Conservation (phyloP, 1,139 yeast species). For the Hansenula lynferdii region DNA sequence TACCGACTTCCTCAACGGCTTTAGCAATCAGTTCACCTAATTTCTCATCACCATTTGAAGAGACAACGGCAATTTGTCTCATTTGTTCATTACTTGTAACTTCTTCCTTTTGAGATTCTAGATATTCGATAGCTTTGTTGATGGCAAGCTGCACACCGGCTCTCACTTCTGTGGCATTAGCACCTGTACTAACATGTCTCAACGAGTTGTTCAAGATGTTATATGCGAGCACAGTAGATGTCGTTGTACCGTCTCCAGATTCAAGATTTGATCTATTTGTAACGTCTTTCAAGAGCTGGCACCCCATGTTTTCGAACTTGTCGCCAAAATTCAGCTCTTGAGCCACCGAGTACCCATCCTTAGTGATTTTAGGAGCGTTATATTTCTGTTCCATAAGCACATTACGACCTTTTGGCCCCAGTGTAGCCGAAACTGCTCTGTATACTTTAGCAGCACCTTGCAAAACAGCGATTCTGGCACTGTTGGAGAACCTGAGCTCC, state of each 20-base stretch:
- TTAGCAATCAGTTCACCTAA: constrained; percentile 18
- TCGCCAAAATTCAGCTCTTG: constrained; percentile 16
- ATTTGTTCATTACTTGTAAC: constrained; percentile 18
- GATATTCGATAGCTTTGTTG: constrained; percentile 11
- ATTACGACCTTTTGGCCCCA: constrained; percentile 24
- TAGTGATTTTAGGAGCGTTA: constrained; percentile 22
- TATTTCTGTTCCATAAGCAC: constrained; percentile 22
- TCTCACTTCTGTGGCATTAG: constrained; percentile 20
- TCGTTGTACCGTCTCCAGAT: constrained; percentile 25
- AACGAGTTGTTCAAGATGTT: constrained; percentile 18
- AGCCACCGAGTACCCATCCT: constrained; percentile 23
- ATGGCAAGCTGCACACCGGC: constrained; percentile 19
- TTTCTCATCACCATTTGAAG: constrained; percentile 20
- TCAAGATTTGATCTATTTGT: constrained; percentile 19
- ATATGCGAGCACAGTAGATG: constrained; percentile 22
- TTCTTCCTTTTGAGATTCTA: constrained; percentile 15
- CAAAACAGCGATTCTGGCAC: constrained; percentile 20
- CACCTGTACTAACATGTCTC: constrained; percentile 20
- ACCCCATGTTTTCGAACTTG: constrained; percentile 20
- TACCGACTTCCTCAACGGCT: constrained; percentile 22
- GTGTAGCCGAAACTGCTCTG: constrained; percentile 21
- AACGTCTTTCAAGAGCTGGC: constrained; percentile 20
- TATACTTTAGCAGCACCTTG: constrained; percentile 21
- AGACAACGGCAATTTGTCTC: constrained; percentile 20
- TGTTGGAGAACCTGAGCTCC: constrained; percentile 19